Evolutionary conservation across 192 early-diverging fungal genomes (phyloP), one percentile per base, ranked within the genome.

Genomic region (Backusella parvicylindrica): DNA sequence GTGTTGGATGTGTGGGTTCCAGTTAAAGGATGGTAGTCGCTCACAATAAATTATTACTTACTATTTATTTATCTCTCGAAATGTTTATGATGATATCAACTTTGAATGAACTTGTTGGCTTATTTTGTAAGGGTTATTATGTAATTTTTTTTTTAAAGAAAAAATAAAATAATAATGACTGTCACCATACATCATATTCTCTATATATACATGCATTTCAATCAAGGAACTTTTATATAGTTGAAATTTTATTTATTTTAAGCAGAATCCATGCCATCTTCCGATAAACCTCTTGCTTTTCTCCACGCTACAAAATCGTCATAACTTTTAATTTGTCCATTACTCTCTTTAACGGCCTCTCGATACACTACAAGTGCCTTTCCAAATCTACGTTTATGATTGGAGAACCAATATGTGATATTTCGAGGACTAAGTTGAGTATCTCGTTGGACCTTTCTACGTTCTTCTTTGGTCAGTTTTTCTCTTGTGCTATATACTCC

Each of bases 321-420:
- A 43, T 78, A 78, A 6, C 32, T 63, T 5, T 68, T 68, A 16
- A 78, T 31, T 0, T 15, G 0, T 3, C 69, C 64, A 11, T 40
- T 32, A 23, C 63, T 68, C 15, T 68, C 38, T 18, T 28, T n/a
- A 12, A 69, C 35, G 2, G 30, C 28, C 28, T 76, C 32, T 32
- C 37, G 68, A 23, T 70, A 81, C 5, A 50, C 30, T 26, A 15
- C 2, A n/a, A 81, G 40, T n/a, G 72, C 64, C 0, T 36, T 60
- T 26, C 66, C 67, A 53, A 74, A 77, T 15, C 79, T 71, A n/a
- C 79, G 49, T 41, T 81, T 81, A 33, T 77, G 79, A 53, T 81
- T 81, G 23, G 79, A 76, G 40, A 81, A 81, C 79, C 79, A 81
- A 40, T 81, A 81, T 6, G 79, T 81, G 40, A 81, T 77, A 23